Conservation (phyloP, 140 eudicot species). For the Erigeron philadelphicus region DNA sequence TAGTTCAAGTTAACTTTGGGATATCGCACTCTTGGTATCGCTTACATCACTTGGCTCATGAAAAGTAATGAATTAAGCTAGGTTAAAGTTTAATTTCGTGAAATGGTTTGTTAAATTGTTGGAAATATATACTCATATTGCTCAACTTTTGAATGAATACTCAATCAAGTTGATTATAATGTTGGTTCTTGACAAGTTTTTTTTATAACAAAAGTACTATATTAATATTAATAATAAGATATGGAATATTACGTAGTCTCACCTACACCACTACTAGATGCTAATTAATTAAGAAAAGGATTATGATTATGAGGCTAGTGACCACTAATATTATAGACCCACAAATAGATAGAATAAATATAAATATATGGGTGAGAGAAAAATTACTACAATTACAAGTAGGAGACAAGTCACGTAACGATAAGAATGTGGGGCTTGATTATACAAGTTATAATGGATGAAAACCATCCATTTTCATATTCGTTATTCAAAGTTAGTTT, state of each 20-base stretch:
- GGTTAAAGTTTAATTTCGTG: too few species aligned
- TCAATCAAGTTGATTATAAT: slow-evolving; percentile 11
- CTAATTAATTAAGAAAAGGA: slow-evolving; percentile 2
- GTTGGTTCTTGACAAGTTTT: slow-evolving; percentile 7
- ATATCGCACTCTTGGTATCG: too few species aligned
- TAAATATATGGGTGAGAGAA: not conserved
- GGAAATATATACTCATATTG: not conserved
- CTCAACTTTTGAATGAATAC: not conserved
- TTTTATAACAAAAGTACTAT: not conserved
- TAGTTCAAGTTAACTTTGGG: too few species aligned
- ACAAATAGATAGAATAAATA: not conserved
- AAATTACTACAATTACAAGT: not conserved
- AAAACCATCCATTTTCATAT: slow-evolving; percentile 19
- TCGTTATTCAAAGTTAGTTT: not conserved
- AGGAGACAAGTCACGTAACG: not conserved
- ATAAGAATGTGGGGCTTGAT: slow-evolving; percentile 17
- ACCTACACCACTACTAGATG: slow-evolving; percentile 26
- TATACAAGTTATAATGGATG: not conserved
- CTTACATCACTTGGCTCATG: too few species aligned
- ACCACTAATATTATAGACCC: slow-evolving; percentile 15
- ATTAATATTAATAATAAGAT: not conserved
- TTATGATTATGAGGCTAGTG: slow-evolving; percentile 2
- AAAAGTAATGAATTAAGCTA: too few species aligned
- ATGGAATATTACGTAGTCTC: slow-evolving; percentile 19
- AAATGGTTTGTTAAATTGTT: too few species aligned